Evolutionary conservation across 306 rosid species (phyloP), one percentile per base, ranked within the genome.

Genomic region (Vigna reflexopilosa): DNA sequence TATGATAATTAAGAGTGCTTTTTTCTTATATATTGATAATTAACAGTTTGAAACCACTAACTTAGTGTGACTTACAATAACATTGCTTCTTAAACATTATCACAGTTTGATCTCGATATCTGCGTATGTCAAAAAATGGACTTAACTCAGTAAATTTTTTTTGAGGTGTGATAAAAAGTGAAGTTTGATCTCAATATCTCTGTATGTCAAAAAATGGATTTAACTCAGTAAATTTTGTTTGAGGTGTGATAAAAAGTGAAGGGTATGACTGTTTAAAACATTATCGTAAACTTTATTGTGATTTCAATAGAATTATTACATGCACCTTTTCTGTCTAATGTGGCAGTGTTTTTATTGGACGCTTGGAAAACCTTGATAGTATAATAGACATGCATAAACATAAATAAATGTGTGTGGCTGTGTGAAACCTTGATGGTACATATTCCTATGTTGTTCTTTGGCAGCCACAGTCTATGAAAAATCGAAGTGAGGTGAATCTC

Each of bases 401-500:
- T 49, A 14, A 8, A 19, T 19, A 3, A 15, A 50, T 7, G 4
- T 2, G 22, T 50, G 55, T 51, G 57, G 22, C 24, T 51, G 34
- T 56, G 63, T 20, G 63, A 56, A 55, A 56, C 16, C 12, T 9
- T 10, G 64, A 57, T 0, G 26, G 50, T 19, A 66, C 54, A 67
- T 11, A 44, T 67, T 67, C 49, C n/a, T 14, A 9, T 57, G 42
- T 19, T 73, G 16, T 34, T 73, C 64, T 19, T 36, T 1, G n/a
- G 59, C 30, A 54, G 16, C 42, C 36, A 55, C 44, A 40, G 2
- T 36, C 4, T 15, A 30, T 49, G 22, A 28, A 32, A 64, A 36
- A 64, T 64, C 17, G 2, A 42, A 42, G 13, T 42, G 63, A 76
- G 32, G 69, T 9, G 70, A 59, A 45, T 64, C 50, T 47, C 63